Conservation (phyloP, 306 rosid genomes). For the Cicer chorassanicum region DNA sequence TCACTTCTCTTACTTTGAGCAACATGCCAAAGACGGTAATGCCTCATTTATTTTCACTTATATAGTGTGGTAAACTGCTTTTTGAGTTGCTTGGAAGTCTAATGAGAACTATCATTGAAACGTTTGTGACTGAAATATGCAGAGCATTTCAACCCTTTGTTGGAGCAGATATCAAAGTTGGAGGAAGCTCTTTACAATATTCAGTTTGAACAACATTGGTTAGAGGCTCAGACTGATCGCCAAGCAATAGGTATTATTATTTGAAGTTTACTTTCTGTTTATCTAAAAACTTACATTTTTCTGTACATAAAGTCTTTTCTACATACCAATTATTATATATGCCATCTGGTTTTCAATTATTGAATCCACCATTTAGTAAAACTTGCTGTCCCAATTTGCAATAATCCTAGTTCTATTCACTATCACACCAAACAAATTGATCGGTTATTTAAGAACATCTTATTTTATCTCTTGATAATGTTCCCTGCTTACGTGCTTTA, state of each 20-base stretch:
- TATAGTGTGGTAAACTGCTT: background rate
- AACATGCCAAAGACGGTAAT: constrained; percentile 96
- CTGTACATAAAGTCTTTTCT: background rate
- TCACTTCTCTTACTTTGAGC: constrained; percentile 73
- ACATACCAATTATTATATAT: background rate
- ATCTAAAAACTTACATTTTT: constrained; percentile 11
- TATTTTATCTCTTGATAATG: background rate
- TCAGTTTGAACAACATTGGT: constrained; percentile 96
- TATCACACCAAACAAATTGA: background rate
- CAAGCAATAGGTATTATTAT: constrained; percentile 81
- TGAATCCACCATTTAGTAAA: constrained; percentile 3
- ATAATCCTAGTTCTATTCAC: constrained; percentile 22
- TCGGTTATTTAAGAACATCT: background rate
- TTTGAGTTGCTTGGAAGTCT: constrained; percentile 17
- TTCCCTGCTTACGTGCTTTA: constrained; percentile 5
- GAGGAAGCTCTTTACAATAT: constrained; percentile 94
- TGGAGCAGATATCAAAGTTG: constrained; percentile 83
- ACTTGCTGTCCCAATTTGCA: constrained; percentile 13
- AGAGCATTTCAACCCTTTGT: constrained; percentile 90
- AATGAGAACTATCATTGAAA: constrained; percentile 17
- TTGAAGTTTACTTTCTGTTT: constrained; percentile 21
- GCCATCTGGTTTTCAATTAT: constrained; percentile 23
- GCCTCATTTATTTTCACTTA: background rate
- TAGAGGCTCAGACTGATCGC: constrained; percentile 93
- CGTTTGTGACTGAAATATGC: constrained; percentile 44